Base-by-base conservation (phyloP, 768 basidiomycete genomes). In the Rhizopogon sp. region DNA sequence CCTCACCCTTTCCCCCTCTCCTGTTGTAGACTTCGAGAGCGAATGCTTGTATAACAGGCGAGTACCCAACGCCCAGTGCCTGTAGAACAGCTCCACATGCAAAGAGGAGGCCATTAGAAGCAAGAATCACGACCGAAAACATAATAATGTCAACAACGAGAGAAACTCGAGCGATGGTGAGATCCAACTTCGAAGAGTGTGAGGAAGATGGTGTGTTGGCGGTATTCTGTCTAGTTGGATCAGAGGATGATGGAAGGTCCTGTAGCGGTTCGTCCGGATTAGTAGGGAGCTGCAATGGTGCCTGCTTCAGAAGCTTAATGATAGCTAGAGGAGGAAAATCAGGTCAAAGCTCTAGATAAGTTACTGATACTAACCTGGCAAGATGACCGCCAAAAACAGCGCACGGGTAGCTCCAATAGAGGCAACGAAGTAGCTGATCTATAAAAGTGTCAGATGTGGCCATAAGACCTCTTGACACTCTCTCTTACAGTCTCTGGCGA, bases 341-440 rank as follows among this genome's bases (percentile, higher is more conserved):
- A 39, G 20, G 22, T 14, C 13, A 37, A 35, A 14, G 5, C 17
- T 39, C 8, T 5, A 16, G 28, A n/a, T 35, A 14, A 60, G 52
- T 46, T 28, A 8, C 22, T 37, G 20, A 20, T 25, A 64, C 79
- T 57, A 67, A 90, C 88, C 14, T 8, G 90, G 90, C 6, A 91
- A 67, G 37, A 88, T 62, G 14, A 80, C 43, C 1, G 80, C 71
- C 58, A 90, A 68, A 62, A 79, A 78, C 2, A 80, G 3, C 0
- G 87, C 85, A 3, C 87, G 78, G 1, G 74, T 64, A 33, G 71
- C 71, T 6, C 83, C 82, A 9, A 82, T 63, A 10, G 79, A 60
- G 54, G 81, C 85, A 10, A 89, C 61, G 73, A 78, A 90, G 62
- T 90, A 90, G n/a, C 87, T 87, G 17, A 84, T 65, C 88, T 90